Conservation (phyloP, 306 rosid genomes). For the Medicago ruthenica region DNA sequence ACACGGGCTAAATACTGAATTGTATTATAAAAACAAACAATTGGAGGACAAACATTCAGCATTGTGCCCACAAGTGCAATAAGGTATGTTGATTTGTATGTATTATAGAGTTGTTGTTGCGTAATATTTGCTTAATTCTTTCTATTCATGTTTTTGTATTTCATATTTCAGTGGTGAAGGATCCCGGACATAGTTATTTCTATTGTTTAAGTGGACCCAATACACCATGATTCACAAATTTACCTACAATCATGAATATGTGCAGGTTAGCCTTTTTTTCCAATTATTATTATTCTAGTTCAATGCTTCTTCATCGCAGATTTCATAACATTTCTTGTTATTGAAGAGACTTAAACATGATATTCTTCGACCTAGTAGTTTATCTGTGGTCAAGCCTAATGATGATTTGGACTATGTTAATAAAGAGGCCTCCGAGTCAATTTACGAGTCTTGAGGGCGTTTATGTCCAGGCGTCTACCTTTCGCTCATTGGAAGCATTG, state of each 20-base stretch:
- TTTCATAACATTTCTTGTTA: conserved; percentile 25
- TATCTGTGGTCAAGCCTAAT: conserved; percentile 78
- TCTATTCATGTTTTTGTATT: conserved; percentile 44
- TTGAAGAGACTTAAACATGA: conserved; percentile 94
- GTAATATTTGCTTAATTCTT: background rate
- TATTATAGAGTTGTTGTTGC: background rate
- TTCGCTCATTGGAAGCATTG: conserved; percentile 92
- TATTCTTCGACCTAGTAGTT: conserved; percentile 76
- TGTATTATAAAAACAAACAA: conserved; percentile 85
- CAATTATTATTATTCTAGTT: conserved; percentile 30
- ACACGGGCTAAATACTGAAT: conserved; percentile 84
- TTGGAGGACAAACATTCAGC: conserved; percentile 87
- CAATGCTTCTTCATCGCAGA: conserved; percentile 27
- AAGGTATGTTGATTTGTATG: conserved; percentile 58
- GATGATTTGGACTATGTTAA: conserved; percentile 83
- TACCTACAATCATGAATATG: conserved; percentile 71
- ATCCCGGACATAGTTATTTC: conserved; percentile 82
- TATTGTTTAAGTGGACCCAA: conserved; percentile 89
- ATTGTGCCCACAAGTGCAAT: conserved; percentile 97
- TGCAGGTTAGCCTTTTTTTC: conserved; percentile 74
- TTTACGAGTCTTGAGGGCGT: conserved; percentile 93
- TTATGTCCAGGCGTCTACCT: conserved; percentile 93
- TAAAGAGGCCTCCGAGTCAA: conserved; percentile 70
- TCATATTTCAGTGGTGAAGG: conserved; percentile 85
- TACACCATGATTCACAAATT: conserved; percentile 90